Conservation (phyloP, 1,284 basidiomycete species). For the Leccinum griseonigrum region DNA sequence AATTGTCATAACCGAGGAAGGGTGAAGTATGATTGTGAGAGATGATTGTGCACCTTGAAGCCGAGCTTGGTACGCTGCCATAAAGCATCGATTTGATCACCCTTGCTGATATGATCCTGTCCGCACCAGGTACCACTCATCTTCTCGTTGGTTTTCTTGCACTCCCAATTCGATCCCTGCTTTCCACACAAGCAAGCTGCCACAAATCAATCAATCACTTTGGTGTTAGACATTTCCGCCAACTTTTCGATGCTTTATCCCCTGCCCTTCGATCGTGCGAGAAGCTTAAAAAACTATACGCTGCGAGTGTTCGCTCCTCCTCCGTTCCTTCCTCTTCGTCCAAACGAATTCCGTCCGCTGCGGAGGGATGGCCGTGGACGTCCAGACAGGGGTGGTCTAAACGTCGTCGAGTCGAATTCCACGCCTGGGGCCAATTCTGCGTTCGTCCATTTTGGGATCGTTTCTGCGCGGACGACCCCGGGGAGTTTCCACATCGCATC, state of each 20-base stretch:
- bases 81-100: not conserved
- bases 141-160: constrained; percentile 74
- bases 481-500: constrained; percentile 22
- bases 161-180: constrained; percentile 74
- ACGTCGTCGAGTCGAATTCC: constrained; percentile 15
- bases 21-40: constrained; percentile 73
- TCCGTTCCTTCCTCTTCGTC: no score
- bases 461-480: constrained; percentile 34
- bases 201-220: constrained; percentile 71
- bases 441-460: constrained; percentile 34
- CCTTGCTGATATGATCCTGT: constrained; percentile 5
- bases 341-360: no score
- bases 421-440: constrained; percentile 20
- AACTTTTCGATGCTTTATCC: constrained; percentile 83
- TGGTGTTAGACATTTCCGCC: constrained; percentile 87
- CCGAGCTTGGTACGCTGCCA: constrained; percentile 58
- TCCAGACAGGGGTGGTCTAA: not conserved
- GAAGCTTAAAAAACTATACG: constrained; percentile 89
- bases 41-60: constrained; percentile 60
- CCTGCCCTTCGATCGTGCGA: constrained; percentile 74
- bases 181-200: constrained; percentile 68
- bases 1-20: constrained; percentile 75
- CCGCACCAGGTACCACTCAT: constrained; percentile 76
- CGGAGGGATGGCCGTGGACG: no score
- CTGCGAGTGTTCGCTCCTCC: constrained; percentile 60